A percentile compares a stretch with the other conserved stretches of the same genome.
Evolutionary conservation across 805 yeast species (phyloP).

Genomic region (Myxozyma nipponensis): DNA sequence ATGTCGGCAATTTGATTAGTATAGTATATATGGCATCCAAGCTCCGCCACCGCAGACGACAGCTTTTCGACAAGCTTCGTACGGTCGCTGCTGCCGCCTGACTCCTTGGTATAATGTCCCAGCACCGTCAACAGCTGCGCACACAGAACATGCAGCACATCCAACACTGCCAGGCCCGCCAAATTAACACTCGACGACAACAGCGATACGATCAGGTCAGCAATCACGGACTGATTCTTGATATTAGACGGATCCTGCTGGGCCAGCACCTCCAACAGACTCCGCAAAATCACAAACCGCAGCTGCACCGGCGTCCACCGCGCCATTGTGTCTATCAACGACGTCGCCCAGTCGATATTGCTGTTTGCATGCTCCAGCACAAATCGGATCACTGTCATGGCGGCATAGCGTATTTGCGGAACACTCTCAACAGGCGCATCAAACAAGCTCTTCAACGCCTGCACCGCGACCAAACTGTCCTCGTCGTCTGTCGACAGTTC

Average conservation of each 20-base stretch:
- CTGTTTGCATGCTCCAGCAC: constrained; percentile 37
- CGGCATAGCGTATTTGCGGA: constrained; percentile 56
- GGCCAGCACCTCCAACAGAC: constrained; percentile 28
- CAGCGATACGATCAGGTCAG: constrained; percentile 52
- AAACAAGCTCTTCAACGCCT: constrained; percentile 57
- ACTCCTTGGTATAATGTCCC: constrained; percentile 1
- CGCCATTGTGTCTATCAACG: constrained; percentile 60
- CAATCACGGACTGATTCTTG: constrained; percentile 40
- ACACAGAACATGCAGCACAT: constrained; percentile 41
- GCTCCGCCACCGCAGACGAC: constrained; percentile 58
- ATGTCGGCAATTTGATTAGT: constrained; percentile 83
- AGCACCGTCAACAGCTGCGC: constrained; percentile 40
- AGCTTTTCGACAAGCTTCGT: constrained; percentile 43
- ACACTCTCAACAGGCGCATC: constrained; percentile 48
- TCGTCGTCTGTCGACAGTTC: constrained; percentile 4
- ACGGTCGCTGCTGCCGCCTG: not conserved
- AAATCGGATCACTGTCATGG: constrained; percentile 50
- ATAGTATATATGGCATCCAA: constrained; percentile 76
- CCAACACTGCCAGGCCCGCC: constrained; percentile 83
- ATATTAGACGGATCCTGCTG: constrained; percentile 20
- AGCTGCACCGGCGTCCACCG: constrained; percentile 78
- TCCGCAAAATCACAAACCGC: constrained; percentile 59
- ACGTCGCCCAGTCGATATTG: constrained; percentile 49
- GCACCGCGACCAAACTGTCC: constrained; percentile 22
- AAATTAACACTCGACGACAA: constrained; percentile 76